Evolutionary conservation across 257 asterid genomes (phyloP).

Genomic region (Scutellaria minor): DNA sequence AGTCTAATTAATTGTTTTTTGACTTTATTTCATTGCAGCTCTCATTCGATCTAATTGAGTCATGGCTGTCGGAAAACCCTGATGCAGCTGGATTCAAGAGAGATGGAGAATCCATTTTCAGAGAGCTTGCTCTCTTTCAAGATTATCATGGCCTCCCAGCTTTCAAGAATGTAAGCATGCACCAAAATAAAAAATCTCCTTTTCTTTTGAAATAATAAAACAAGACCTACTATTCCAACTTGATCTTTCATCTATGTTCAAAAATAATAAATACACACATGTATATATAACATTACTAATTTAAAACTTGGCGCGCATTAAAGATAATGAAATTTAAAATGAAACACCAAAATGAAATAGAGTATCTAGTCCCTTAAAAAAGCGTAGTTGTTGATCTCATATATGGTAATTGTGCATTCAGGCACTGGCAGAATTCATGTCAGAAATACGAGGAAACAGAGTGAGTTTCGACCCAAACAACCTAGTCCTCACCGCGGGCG

Average conservation of each 20-base stretch:
- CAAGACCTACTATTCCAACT: too few species aligned
- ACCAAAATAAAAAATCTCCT: background rate
- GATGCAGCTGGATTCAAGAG: conserved; percentile 58
- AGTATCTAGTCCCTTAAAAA: too few species aligned
- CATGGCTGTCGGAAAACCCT: conserved; percentile 60
- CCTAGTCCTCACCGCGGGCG: conserved; percentile 79
- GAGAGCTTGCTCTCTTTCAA: conserved; percentile 76
- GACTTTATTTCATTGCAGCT: conserved; percentile 40
- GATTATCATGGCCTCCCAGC: conserved; percentile 71
- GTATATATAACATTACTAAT: too few species aligned
- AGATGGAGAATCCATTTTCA: conserved; percentile 57
- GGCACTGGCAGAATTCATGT: conserved; percentile 72
- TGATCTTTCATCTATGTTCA: too few species aligned
- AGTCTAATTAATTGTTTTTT: background rate
- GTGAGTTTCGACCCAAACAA: conserved; percentile 60
- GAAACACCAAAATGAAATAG: too few species aligned
- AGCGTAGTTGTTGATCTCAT: too few species aligned
- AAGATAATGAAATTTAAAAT: too few species aligned
- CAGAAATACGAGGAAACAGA: conserved; percentile 72
- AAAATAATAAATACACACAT: too few species aligned
- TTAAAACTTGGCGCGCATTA: too few species aligned
- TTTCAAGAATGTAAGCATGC: conserved; percentile 53
- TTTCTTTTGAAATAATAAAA: background rate
- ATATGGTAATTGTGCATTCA: conserved; percentile 31
- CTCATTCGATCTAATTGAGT: conserved; percentile 59